Base-by-base conservation (phyloP, 345 rosid genomes). In the Noccaea bulbosa region DNA sequence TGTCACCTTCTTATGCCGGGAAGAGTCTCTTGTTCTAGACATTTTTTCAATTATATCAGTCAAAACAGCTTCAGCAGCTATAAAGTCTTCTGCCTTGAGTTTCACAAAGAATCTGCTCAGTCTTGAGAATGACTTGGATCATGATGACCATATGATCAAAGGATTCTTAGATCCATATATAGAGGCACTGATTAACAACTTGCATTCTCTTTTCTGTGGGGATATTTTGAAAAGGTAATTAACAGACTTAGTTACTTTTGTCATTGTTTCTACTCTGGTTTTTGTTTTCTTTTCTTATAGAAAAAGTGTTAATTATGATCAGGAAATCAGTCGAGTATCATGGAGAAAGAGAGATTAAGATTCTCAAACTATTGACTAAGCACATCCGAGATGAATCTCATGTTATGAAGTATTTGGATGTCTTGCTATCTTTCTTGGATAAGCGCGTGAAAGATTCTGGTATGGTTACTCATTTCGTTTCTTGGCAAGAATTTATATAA, bases 11-110 rank as follows among this genome's bases (percentile, higher is more conserved):
- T 68, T 92, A 63, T 71, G 56, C 46, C 80, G 90, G 83, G 91
- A 84, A 81, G 72, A 71, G 67, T 82, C 78, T 67, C 90, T 92
- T 61, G 14, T 62, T 34, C 83, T 88, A 55, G 91, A 85, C 79
- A 87, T 92, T 66, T 88, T 92, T 74, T 84, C 90, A 20, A 83
- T 92, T 65, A 69, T 90, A 71, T 79, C 82, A 39, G 79, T 87
- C 60, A 47, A 67, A 33, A 81, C 88, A 54, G 95, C 92, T 52
- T 84, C 98, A 12, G 87, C 84, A 70, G 87, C 86, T 58, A 81
- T 92, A 64, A 75, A 78, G 53, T 85, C 76, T 33, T 78, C 78
- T 54, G 88, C 84, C 64, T 82, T 92, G 65, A 78, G 70, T 75
- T 88, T 92, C 66, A 75, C 79, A 47, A 88, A 88, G 82, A 92